Conservation (phyloP, 768 basidiomycete species). For the Hortiboletus campestris region DNA sequence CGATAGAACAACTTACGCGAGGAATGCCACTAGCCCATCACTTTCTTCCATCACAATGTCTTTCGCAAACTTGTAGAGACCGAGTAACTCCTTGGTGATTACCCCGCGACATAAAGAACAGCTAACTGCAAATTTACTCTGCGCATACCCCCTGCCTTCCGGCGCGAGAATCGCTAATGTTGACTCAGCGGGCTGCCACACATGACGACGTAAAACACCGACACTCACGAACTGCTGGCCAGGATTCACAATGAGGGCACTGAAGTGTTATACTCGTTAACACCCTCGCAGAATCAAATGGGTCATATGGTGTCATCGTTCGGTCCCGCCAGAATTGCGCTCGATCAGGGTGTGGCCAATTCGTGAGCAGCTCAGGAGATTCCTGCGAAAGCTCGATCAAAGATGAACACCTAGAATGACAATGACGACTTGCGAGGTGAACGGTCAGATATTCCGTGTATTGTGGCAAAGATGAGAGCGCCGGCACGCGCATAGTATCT, state of each 20-base stretch:
- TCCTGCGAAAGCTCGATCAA: neutral
- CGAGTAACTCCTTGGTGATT: slow-evolving; percentile 42
- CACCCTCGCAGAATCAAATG: slow-evolving; percentile 25
- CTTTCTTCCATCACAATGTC: slow-evolving; percentile 29
- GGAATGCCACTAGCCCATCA: slow-evolving; percentile 7
- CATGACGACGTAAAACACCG: neutral
- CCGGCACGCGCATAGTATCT: slow-evolving; percentile 9
- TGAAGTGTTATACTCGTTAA: slow-evolving; percentile 19
- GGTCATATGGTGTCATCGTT: slow-evolving; percentile 9
- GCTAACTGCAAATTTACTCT: slow-evolving; percentile 35
- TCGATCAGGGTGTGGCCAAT: neutral
- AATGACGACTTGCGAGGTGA: slow-evolving; percentile 8
- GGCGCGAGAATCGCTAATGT: slow-evolving; percentile 38
- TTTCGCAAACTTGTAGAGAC: slow-evolving; percentile 37
- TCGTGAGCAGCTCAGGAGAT: slow-evolving; percentile 3
- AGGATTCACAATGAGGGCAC: slow-evolving; percentile 31
- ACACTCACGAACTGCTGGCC: slow-evolving; percentile 22
- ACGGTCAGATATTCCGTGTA: slow-evolving; percentile 12
- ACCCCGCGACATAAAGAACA: slow-evolving; percentile 37
- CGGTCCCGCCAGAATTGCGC: neutral
- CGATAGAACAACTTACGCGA: slow-evolving; percentile 30
- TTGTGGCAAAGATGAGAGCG: slow-evolving; percentile 1
- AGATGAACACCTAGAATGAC: neutral
- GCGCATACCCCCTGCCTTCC: slow-evolving; percentile 46
- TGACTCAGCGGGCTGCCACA: neutral